Evolutionary conservation across 352 stramenopile genomes (phyloP), one percentile per base, ranked within the genome.

Genomic region (Phytopythium aichiense): DNA sequence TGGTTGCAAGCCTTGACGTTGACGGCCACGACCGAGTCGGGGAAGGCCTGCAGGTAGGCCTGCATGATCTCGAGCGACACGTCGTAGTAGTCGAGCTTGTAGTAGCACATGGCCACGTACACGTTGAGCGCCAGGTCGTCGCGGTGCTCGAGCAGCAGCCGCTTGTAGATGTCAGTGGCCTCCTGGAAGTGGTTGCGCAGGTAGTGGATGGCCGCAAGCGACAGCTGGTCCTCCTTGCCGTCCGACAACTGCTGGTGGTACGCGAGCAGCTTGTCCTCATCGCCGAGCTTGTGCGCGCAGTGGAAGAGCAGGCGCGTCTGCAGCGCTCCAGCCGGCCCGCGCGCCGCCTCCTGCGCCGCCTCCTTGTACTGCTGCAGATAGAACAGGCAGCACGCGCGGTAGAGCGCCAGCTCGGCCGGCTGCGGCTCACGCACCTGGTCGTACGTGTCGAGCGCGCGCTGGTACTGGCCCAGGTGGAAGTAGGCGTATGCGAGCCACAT

Each of bases 101-200:
- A 99, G 73, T 98, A 98, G 67, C 94, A 98, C 92, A 99, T 98
- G 56, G 96, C 96, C n/a, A 98, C 91, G 68, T 98, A 99, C 42
- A 99, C 94, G 70, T 99, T 98, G 9, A 99, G 81, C 33, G 96
- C 96, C 18, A 98, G 86, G 62, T 98, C 90, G 54, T 99, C 95
- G n/a, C 91, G 81, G 68, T 99, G 95, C 66, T 98, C 91, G 6
- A 98, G 77, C 58, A 99, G 68, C 9, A 99, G 74, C 0, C 88
- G 77, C 67, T 98, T 98, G 91, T 98, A 99, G 46, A 98, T 97
- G 68, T 98, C 93, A 0, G 91, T 98, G 15, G 95, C 93, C 55
- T 97, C 92, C 59, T 98, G 91, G 73, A 96, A 98, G 61, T 98
- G 93, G 61, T 92, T 91, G 28, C 96, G 81, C 18, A 98, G 81